A percentile compares a stretch with the other conserved stretches of the same genome.
Conservation (phyloP, 1,284 basidiomycete species). For the Puccinia triticina region DNA sequence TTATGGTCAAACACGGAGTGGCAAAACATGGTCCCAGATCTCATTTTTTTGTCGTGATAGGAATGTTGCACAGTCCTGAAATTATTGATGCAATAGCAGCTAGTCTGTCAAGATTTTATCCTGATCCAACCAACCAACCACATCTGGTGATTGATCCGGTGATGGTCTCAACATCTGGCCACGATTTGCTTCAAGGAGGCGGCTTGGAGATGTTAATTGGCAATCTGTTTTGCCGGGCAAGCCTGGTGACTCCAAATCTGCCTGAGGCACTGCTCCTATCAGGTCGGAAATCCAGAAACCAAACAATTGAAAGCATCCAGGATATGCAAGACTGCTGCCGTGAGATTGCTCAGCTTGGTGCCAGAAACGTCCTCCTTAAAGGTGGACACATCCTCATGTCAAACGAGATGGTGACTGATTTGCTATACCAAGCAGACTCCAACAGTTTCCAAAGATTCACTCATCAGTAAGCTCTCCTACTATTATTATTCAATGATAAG, state of each 20-base stretch:
- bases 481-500: not conserved
- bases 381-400: conserved; percentile 74
- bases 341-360: conserved; percentile 65
- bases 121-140: conserved; percentile 57
- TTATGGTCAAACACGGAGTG: no score
- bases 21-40: no score
- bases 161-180: conserved; percentile 88
- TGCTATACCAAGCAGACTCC: conserved; percentile 61
- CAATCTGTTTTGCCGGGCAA: conserved; percentile 73
- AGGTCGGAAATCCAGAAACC: conserved; percentile 54
- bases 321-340: conserved; percentile 71
- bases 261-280: conserved; percentile 76
- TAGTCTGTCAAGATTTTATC: conserved; percentile 13
- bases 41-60: conserved; percentile 7
- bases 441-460: conserved; percentile 61
- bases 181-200: conserved; percentile 72
- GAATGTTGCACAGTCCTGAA: conserved; percentile 36
- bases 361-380: conserved; percentile 75
- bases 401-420: conserved; percentile 61
- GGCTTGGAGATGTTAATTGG: conserved; percentile 69
- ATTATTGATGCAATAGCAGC: conserved; percentile 23
- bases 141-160: conserved; percentile 83
- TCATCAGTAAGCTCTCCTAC: conserved; percentile 36
- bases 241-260: conserved; percentile 84
- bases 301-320: conserved; percentile 64